Conservation (phyloP, 2,329 filamentous ascomycete species). For the Cordyceps farinosa region DNA sequence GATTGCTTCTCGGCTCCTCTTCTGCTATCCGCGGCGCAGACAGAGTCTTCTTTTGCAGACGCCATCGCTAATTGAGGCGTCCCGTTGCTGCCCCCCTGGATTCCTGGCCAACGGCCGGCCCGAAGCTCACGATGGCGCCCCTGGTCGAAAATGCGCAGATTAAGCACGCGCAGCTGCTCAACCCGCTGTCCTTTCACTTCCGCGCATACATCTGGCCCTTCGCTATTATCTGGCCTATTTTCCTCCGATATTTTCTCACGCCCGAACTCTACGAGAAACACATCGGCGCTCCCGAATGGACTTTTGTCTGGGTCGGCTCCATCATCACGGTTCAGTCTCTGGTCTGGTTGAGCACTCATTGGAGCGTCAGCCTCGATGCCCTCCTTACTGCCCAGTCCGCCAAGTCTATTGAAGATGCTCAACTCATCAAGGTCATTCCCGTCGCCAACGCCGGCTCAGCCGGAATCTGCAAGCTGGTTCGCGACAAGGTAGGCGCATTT, state of each 20-base stretch:
- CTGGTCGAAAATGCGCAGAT: conserved; percentile 93
- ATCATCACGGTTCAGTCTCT: conserved; percentile 87
- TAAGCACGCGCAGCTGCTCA: conserved; percentile 79
- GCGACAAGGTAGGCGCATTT: conserved; percentile 58
- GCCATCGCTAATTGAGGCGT: neutral
- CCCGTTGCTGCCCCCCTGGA: neutral
- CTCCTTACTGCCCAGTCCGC: conserved; percentile 76
- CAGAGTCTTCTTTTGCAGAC: neutral
- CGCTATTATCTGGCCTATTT: conserved; percentile 83
- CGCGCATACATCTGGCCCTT: conserved; percentile 95
- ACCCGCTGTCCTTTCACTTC: conserved; percentile 74
- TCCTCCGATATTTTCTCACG: conserved; percentile 82
- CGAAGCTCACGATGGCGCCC: conserved; percentile 55
- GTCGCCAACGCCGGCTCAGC: conserved; percentile 82
- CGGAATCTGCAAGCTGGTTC: conserved; percentile 79
- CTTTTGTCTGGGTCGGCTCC: conserved; percentile 85
- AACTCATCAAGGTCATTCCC: conserved; percentile 90
- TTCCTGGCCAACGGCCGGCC: conserved; percentile 13
- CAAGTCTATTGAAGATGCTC: conserved; percentile 66
- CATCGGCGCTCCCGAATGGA: conserved; percentile 95
- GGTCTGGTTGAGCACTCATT: conserved; percentile 93
- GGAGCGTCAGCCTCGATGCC: conserved; percentile 85
- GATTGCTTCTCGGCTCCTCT: conserved; percentile 5
- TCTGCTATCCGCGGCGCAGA: conserved; percentile 3
- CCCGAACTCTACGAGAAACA: conserved; percentile 83